These are phyloP conservation scores for Amborella trichopoda DNA, from an alignment of 164 flowering plant species.

Conservation along the genomic window DNA sequence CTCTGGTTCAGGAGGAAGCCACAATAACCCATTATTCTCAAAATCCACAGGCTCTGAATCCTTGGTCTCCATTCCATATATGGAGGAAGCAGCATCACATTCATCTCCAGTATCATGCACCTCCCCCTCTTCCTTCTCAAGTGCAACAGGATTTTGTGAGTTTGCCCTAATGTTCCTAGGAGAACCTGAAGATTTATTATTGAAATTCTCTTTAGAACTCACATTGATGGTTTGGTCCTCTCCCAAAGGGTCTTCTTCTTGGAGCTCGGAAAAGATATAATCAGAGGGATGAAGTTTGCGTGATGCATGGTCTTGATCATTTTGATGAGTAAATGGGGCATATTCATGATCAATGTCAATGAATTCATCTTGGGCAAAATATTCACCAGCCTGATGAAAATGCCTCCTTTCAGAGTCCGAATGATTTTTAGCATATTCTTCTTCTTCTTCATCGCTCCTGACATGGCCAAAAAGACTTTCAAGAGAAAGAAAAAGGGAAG, in stretches of 20 bases:
- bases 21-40: conserved; percentile 83
- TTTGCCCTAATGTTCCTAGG: conserved; percentile 21
- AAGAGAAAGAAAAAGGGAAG: no score
- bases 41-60: conserved; percentile 79
- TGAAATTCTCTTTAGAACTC: conserved; percentile 1
- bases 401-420: conserved; percentile 36
- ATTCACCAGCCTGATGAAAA: conserved; percentile 29
- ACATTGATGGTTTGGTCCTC: not conserved
- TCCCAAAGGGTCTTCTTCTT: not conserved
- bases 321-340: no score
- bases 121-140: conserved; percentile 19
- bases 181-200: conserved; percentile 31
- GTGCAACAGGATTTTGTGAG: conserved; percentile 16
- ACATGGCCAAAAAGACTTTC: no score
- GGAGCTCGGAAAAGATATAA: not conserved
- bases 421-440: conserved; percentile 42
- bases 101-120: conserved; percentile 30
- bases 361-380: conserved; percentile 35
- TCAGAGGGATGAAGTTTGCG: conserved; percentile 32
- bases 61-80: conserved; percentile 31
- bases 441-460: conserved; percentile 74
- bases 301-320: no score
- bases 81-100: conserved; percentile 33
- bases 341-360: conserved; percentile 37
- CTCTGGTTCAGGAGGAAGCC: conserved; percentile 99